A percentile compares a stretch with the other conserved stretches of the same genome.
Conservation (phyloP, 2,329 filamentous ascomycete genomes). For the Fusarium camptoceras region DNA sequence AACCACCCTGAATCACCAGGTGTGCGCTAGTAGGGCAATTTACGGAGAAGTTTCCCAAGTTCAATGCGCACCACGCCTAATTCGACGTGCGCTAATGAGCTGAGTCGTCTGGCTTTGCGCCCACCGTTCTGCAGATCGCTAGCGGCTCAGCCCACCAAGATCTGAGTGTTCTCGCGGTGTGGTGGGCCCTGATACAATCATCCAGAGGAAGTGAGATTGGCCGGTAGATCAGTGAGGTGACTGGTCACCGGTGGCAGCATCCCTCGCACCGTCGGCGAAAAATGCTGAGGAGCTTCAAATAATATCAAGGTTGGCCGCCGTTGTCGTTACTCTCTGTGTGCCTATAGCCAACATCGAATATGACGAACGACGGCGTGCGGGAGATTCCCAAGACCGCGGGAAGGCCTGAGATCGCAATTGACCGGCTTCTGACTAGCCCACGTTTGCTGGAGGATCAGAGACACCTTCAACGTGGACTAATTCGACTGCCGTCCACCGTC, state of each 20-base stretch:
- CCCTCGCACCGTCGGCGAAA: slow-evolving; percentile 19
- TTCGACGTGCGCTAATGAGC: slow-evolving; percentile 43
- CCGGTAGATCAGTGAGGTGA: slow-evolving; percentile 46
- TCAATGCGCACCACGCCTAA: slow-evolving; percentile 26
- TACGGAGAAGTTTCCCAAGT: slow-evolving; percentile 28
- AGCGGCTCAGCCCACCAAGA: slow-evolving; percentile 47
- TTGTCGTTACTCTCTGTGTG: slow-evolving; percentile 15
- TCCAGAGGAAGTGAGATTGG: slow-evolving; percentile 46
- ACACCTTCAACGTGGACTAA: slow-evolving; percentile 45
- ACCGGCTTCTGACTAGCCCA: slow-evolving; percentile 40
- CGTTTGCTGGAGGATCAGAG: slow-evolving; percentile 43
- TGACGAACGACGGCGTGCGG: slow-evolving; percentile 42
- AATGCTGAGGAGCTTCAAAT: slow-evolving; percentile 2
- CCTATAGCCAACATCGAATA: slow-evolving; percentile 23
- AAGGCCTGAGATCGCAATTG: slow-evolving; percentile 45
- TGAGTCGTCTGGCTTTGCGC: slow-evolving; percentile 43
- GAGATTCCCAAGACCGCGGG: slow-evolving; percentile 46
- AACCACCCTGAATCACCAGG: slow-evolving; percentile 28
- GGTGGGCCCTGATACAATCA: slow-evolving; percentile 39
- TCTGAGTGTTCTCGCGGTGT: slow-evolving; percentile 41
- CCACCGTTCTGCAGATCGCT: slow-evolving; percentile 48
- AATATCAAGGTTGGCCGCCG: slow-evolving; percentile 22
- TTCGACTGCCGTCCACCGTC: slow-evolving; percentile 45
- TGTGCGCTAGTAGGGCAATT: slow-evolving; percentile 26
- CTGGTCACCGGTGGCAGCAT: slow-evolving; percentile 38